Evolutionary conservation across 192 early-diverging fungal species (phyloP).

Genomic region (Mortierella hygrophila): DNA sequence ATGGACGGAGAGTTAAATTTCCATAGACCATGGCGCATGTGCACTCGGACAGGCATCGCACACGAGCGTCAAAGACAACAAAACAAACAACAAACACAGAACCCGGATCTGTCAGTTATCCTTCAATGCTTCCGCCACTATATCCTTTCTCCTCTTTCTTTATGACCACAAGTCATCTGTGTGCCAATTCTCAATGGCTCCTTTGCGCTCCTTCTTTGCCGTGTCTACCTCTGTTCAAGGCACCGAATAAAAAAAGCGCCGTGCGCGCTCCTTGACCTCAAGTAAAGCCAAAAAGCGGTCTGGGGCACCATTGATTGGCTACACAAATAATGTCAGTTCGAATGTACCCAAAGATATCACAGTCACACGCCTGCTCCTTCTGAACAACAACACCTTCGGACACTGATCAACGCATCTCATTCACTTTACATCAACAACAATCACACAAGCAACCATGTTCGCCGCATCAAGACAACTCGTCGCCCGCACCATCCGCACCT

Average conservation of each 20-base stretch:
- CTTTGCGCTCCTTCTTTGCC: too few relatives aligned
- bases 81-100: too few relatives aligned
- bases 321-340: background rate
- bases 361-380: background rate
- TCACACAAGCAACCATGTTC: conserved; percentile 30
- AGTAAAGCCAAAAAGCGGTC: too few relatives aligned
- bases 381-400: conserved; percentile 1
- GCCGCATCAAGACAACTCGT: conserved; percentile 37
- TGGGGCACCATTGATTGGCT: background rate
- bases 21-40: too few relatives aligned
- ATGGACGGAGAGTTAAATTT: too few relatives aligned
- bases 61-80: too few relatives aligned
- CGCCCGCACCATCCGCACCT: conserved; percentile 29
- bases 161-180: too few relatives aligned
- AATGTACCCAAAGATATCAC: background rate
- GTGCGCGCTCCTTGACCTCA: background rate
- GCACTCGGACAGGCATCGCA: too few relatives aligned
- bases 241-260: background rate
- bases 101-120: too few relatives aligned
- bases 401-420: background rate
- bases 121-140: too few relatives aligned
- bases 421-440: background rate
- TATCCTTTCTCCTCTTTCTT: too few relatives aligned
- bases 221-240: background rate
- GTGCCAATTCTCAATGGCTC: too few relatives aligned